These are phyloP conservation scores for Rubroboletus pulcherrimus DNA, from an alignment of 768 basidiomycete species.

Conservation along the genomic window DNA sequence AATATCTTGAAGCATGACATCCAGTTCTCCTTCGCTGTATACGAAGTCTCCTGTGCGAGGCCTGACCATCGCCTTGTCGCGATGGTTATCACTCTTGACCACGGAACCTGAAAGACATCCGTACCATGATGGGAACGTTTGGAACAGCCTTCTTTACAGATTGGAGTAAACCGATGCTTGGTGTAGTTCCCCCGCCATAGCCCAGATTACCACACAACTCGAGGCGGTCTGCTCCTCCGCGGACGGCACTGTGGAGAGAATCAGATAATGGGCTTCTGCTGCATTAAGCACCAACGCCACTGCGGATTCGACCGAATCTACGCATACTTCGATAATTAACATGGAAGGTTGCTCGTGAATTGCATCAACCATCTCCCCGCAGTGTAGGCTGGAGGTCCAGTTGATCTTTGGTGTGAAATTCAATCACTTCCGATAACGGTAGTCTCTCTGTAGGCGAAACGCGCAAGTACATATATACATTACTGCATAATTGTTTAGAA, in stretches of 20 bases:
- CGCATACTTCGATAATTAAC: constrained; percentile 56
- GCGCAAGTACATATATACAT: neutral
- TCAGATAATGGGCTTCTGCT: neutral
- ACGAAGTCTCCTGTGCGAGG: constrained; percentile 78
- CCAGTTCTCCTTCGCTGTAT: constrained; percentile 62
- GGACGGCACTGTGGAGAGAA: constrained; percentile 50
- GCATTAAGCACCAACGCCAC: constrained; percentile 43
- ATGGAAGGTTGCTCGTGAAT: constrained; percentile 2
- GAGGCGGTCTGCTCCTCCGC: constrained; percentile 71
- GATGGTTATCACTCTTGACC: neutral
- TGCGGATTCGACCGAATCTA: constrained; percentile 75
- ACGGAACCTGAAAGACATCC: constrained; percentile 27
- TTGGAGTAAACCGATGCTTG: constrained; percentile 69
- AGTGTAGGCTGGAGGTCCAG: neutral
- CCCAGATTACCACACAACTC: constrained; percentile 71
- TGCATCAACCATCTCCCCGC: constrained; percentile 4
- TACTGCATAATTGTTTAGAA: neutral
- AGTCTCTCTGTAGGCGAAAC: neutral
- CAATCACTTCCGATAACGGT: constrained; percentile 6
- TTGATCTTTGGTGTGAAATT: neutral
- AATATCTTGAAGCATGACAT: constrained; percentile 76
- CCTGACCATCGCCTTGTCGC: constrained; percentile 67
- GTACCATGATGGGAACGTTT: constrained; percentile 66
- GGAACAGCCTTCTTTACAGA: constrained; percentile 48
- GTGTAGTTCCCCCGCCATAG: constrained; percentile 78